Conservation (phyloP, 768 basidiomycete genomes). For the Galerina sulciceps region DNA sequence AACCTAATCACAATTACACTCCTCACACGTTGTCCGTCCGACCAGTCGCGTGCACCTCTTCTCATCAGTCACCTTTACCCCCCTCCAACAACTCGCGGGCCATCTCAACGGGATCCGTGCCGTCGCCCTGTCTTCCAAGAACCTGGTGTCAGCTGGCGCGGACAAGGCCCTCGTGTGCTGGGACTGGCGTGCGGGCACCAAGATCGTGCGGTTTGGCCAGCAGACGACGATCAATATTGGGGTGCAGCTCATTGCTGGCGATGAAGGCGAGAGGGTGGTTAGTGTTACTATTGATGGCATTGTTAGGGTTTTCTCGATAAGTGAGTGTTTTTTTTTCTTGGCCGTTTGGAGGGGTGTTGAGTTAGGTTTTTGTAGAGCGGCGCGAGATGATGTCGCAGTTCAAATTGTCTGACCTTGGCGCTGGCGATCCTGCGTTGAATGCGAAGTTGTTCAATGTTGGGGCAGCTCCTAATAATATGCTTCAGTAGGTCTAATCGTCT, state of each 20-base stretch:
- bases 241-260: constrained; percentile 75
- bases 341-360: not conserved
- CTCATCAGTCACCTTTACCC: constrained; percentile 83
- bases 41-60: constrained; percentile 84
- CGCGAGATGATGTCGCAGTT: constrained; percentile 94
- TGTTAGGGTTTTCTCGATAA: constrained; percentile 88
- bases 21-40: not conserved
- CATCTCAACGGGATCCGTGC: constrained; percentile 91
- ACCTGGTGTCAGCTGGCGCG: constrained; percentile 85
- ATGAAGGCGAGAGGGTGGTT: constrained; percentile 84
- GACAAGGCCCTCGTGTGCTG: constrained; percentile 81
- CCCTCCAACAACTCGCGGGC: constrained; percentile 81
- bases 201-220: constrained; percentile 90
- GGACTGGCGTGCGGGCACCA: constrained; percentile 89
- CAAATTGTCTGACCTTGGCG: constrained; percentile 80
- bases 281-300: constrained; percentile 92
- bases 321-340: constrained; percentile 47
- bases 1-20: not conserved
- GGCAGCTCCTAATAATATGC: constrained; percentile 82
- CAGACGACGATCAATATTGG: constrained; percentile 93
- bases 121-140: constrained; percentile 82
- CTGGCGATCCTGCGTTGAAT: constrained; percentile 65
- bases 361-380: constrained; percentile 37
- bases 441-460: constrained; percentile 79
- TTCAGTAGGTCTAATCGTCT: constrained; percentile 58